phyloP scores from a whole-genome alignment of 164 flowering plant genomes.

The Macadamia tetraphylla region DNA sequence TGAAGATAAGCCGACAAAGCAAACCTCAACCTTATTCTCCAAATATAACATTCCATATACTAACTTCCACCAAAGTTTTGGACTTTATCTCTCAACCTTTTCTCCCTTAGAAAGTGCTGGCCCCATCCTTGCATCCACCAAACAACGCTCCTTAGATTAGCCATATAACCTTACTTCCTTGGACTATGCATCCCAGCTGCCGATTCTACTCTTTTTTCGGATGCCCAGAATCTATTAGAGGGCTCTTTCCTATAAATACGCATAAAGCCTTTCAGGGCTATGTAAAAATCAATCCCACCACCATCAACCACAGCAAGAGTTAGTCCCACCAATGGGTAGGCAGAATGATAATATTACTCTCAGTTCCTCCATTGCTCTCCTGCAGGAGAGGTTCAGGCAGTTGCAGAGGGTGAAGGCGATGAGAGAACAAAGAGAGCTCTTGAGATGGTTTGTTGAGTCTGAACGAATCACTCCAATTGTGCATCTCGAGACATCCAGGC shows the following conservation, averaged over 20 bases:
- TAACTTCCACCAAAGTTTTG: slow-evolving; percentile 35
- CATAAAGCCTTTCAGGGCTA: neutral
- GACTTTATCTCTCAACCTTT: slow-evolving; percentile 22
- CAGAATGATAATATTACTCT: slow-evolving; percentile 21
- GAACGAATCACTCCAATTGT: slow-evolving; percentile 18
- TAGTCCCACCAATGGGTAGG: slow-evolving; percentile 24
- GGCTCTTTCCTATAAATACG: slow-evolving; percentile 17
- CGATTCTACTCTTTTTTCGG: slow-evolving; percentile 41
- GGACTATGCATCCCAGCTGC: slow-evolving; percentile 41
- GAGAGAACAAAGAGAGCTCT: slow-evolving; percentile 51
- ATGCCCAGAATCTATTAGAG: slow-evolving; percentile 18
- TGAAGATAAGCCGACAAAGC: slow-evolving; percentile 36
- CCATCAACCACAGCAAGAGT: slow-evolving; percentile 1
- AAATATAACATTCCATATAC: slow-evolving; percentile 51
- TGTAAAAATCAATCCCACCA: neutral
- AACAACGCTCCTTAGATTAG: slow-evolving; percentile 21
- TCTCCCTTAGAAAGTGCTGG: slow-evolving; percentile 24
- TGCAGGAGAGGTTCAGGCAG: slow-evolving; percentile 44
- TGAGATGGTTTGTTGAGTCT: slow-evolving; percentile 29
- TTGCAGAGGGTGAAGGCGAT: slow-evolving; percentile 36
- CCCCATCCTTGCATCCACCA: slow-evolving; percentile 26
- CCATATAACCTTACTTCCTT: slow-evolving; percentile 31
- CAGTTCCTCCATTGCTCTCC: slow-evolving; percentile 39
- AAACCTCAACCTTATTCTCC: slow-evolving; percentile 41
- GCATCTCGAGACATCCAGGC: slow-evolving; percentile 16